These are phyloP conservation scores for Pyrus bretschneideri DNA, from an alignment of 306 rosid species.

Conservation along the genomic window DNA sequence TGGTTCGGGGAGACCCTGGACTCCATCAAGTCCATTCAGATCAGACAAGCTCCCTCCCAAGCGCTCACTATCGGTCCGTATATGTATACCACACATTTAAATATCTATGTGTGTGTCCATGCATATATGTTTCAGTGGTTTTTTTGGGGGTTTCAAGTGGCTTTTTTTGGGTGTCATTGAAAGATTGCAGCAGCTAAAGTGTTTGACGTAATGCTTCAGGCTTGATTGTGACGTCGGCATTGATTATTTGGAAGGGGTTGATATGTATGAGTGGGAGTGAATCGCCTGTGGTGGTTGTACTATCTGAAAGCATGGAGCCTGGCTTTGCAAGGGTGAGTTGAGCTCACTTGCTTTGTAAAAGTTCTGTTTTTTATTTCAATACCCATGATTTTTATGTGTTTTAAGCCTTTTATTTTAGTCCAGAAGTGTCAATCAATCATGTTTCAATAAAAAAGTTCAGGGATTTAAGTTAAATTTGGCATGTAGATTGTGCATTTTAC, in stretches of 20 bases:
- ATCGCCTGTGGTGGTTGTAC: conserved; percentile 77
- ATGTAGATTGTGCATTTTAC: not conserved
- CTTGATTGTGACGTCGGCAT: conserved; percentile 52
- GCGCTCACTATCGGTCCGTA: conserved; percentile 49
- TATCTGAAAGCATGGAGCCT: conserved; percentile 88
- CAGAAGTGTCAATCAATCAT: not conserved
- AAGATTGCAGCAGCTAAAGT: not conserved
- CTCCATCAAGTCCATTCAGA: conserved; percentile 48
- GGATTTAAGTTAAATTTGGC: not conserved
- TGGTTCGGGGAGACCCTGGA: conserved; percentile 39
- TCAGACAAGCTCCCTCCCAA: conserved; percentile 44
- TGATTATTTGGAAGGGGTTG: conserved; percentile 71
- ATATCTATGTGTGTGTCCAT: not conserved
- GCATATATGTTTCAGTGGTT: not conserved
- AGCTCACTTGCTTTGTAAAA: not conserved
- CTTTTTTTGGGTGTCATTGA: too few relatives aligned
- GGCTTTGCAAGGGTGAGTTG: conserved; percentile 66
- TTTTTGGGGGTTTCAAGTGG: not conserved
- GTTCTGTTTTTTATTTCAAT: not conserved
- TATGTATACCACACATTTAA: not conserved
- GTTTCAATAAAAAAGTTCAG: not conserved
- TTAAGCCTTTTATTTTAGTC: not conserved
- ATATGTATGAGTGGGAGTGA: conserved; percentile 64
- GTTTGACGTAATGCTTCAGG: conserved; percentile 31
- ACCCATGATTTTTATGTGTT: not conserved